phyloP scores from a whole-genome alignment of 2,329 filamentous ascomycete genomes.

The Rosellinia necatrix region DNA sequence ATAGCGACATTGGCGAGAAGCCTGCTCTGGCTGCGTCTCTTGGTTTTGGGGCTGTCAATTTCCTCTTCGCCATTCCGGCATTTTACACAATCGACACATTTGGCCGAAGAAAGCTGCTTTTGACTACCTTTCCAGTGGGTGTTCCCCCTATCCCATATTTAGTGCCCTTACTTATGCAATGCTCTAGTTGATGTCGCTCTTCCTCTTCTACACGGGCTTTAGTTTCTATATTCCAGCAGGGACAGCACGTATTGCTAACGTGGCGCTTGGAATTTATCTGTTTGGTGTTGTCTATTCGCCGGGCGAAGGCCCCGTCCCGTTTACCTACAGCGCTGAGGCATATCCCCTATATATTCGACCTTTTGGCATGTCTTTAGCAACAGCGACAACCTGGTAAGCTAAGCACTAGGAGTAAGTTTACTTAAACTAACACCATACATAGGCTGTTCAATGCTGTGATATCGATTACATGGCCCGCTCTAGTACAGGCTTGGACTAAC shows the following conservation, averaged over 20 bases:
- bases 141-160: not conserved
- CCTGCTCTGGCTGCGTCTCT: slow-evolving; percentile 63
- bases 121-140: slow-evolving; percentile 62
- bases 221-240: slow-evolving; percentile 50
- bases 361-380: slow-evolving; percentile 64
- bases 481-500: slow-evolving; percentile 50
- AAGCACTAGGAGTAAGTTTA: not conserved
- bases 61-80: slow-evolving; percentile 65
- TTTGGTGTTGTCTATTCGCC: slow-evolving; percentile 59
- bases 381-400: slow-evolving; percentile 53
- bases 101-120: slow-evolving; percentile 65
- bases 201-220: slow-evolving; percentile 53
- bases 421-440: not conserved
- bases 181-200: slow-evolving; percentile 61
- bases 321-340: slow-evolving; percentile 70
- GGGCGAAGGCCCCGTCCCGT: slow-evolving; percentile 66
- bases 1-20: slow-evolving; percentile 56
- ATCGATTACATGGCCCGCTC: slow-evolving; percentile 52
- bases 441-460: slow-evolving; percentile 42
- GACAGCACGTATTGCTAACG: slow-evolving; percentile 49
- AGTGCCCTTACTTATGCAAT: slow-evolving; percentile 5
- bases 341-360: slow-evolving; percentile 67
- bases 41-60: slow-evolving; percentile 69
- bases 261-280: slow-evolving; percentile 55
- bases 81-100: slow-evolving; percentile 72